phyloP scores from a whole-genome alignment of 345 rosid species.

The Raphanus sativus region DNA sequence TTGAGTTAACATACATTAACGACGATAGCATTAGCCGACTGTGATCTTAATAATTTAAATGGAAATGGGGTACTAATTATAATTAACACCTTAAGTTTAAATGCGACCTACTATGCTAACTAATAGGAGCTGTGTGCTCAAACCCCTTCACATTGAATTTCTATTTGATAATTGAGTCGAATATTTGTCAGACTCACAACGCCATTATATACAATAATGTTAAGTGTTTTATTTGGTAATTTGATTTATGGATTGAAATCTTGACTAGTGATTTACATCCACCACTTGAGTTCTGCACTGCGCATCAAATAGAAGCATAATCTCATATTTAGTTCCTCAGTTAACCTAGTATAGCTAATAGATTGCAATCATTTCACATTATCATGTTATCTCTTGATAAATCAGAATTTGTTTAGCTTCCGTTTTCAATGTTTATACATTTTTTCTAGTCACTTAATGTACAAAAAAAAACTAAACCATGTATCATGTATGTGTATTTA shows the following conservation, averaged over 20 bases:
- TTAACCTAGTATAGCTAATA: neutral
- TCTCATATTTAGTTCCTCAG: neutral
- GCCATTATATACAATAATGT: neutral
- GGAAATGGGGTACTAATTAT: neutral
- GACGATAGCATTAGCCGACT: neutral
- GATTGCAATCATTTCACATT: neutral
- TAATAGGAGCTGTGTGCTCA: neutral
- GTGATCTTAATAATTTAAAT: neutral
- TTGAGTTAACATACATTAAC: neutral
- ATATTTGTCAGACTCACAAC: neutral
- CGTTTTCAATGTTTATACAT: neutral
- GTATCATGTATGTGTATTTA: constrained; percentile 1
- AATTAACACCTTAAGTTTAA: no score
- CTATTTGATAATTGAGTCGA: neutral
- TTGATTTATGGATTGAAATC: neutral
- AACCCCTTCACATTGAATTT: neutral
- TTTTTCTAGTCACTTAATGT: neutral
- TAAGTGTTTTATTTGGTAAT: neutral
- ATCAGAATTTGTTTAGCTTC: constrained; percentile 8
- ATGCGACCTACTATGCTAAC: neutral
- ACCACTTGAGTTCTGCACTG: constrained; percentile 2
- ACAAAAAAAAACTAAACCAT: neutral
- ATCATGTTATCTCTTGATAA: neutral
- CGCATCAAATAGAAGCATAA: neutral
- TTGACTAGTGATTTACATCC: neutral